A percentile compares a stretch with the other conserved stretches of the same genome.
Conservation (phyloP, 257 asterid species). For the Nicotiana knightiana region DNA sequence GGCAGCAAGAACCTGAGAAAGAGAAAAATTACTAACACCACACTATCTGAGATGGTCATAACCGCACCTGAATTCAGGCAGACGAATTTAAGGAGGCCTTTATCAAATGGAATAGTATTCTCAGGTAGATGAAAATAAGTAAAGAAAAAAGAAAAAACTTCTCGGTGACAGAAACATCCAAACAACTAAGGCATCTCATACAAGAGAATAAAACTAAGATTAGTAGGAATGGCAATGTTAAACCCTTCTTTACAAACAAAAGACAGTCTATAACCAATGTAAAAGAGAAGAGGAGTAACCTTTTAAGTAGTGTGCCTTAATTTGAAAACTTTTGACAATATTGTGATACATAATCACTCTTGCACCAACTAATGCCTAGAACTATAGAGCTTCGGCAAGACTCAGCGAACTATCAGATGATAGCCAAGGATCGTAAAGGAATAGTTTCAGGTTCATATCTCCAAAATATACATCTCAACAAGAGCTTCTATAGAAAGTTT, state of each 20-base stretch:
- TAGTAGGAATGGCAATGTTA: not conserved
- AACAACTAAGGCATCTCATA: not conserved
- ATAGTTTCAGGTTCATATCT: not conserved
- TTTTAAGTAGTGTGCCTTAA: not conserved
- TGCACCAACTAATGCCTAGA: not conserved
- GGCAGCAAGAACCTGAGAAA: slow-evolving; percentile 70
- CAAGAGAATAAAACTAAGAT: not conserved
- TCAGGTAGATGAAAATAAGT: not conserved
- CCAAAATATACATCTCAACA: slow-evolving; percentile 1
- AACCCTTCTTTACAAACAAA: not conserved
- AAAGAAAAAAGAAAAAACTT: not conserved
- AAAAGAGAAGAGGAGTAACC: not conserved
- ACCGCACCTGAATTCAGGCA: not conserved
- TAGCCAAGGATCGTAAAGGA: not conserved
- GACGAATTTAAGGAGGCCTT: not conserved
- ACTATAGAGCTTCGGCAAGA: not conserved
- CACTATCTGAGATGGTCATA: not conserved
- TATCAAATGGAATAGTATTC: not conserved
- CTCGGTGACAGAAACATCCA: not conserved
- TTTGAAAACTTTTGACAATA: not conserved
- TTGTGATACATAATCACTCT: not conserved
- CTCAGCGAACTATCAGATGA: not conserved
- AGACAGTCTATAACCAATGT: not conserved
- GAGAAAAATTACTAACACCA: slow-evolving; percentile 4
- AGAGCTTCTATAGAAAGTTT: not conserved